Base-by-base conservation (phyloP, 1,284 basidiomycete genomes). In the Coniferiporia sulphurascens region DNA sequence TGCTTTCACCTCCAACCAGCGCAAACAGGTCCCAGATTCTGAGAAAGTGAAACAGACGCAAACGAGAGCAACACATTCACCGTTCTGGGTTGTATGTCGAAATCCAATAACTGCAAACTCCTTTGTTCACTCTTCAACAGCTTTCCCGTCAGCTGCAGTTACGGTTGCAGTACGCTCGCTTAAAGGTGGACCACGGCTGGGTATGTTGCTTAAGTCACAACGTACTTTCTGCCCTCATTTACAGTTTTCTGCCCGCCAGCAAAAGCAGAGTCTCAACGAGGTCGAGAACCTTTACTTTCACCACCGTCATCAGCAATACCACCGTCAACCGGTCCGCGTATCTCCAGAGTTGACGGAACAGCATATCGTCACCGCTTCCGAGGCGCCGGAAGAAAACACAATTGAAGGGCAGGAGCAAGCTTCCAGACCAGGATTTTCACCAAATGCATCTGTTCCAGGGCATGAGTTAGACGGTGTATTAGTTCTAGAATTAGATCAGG, bases 131-230 rank as follows among this genome's bases (percentile, higher is more conserved):
- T n/a, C 12, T 32, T 13, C 32, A 32, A 17, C 46, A 90, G 88
- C 76, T 90, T 17, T 85, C 84, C 1, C 78, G 84, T 60, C 87
- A 90, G 62, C 75, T 91, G n/a, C 85, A 87, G 66, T 78, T 87
- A 70, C 80, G 88, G 22, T 73, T 91, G 17, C 87, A 87, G 67
- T 91, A 90, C 67, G 88, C 89, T 12, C 78, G 81, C 65, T 75
- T 91, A 54, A 91, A 91, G 67, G 87, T 91, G 49, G 87, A 91
- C 63, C 80, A 89, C 67, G 88, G 88, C 52, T 91, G 88, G 88
- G 88, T 89, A 68, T 52, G 84, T 74, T 59, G 6, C n/a, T 10
- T 41, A 64, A 69, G 27, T 66, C 12, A 43, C 57, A 59, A 58
- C 52, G 45, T 48, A 4, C 59, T 38, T 17, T 7, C 50, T 15